A percentile compares a stretch with the other conserved stretches of the same genome.
Evolutionary conservation across 257 asterid genomes (phyloP).

Genomic region (Ehretia macrophylla): DNA sequence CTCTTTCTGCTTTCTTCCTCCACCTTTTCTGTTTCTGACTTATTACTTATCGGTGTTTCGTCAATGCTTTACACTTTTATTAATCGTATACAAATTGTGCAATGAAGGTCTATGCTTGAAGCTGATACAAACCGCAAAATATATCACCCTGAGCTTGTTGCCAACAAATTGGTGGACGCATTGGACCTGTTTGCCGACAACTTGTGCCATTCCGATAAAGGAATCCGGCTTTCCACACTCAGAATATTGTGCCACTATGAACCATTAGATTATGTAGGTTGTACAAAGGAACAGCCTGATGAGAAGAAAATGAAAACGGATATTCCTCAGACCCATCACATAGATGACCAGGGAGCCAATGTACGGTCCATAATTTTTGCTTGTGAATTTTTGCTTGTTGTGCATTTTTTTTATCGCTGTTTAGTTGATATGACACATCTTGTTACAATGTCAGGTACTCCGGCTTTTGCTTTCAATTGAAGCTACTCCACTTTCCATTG

Average conservation of each 20-base stretch:
- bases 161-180: constrained; percentile 42
- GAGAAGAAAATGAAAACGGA: constrained; percentile 34
- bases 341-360: constrained; percentile 30
- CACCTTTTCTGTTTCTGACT: constrained; percentile 1
- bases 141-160: constrained; percentile 44
- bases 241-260: constrained; percentile 81
- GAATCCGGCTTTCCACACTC: constrained; percentile 69
- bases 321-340: constrained; percentile 30
- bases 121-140: constrained; percentile 30
- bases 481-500: constrained; percentile 57
- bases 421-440: constrained; percentile 13
- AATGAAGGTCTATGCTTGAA: constrained; percentile 34
- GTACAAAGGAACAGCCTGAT: constrained; percentile 27
- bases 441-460: constrained; percentile 55
- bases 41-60: background rate
- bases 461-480: constrained; percentile 64
- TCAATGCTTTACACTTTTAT: constrained; percentile 5
- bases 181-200: constrained; percentile 56
- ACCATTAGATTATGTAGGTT: constrained; percentile 32
- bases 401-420: background rate
- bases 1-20: constrained; percentile 10
- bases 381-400: background rate
- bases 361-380: constrained; percentile 28
- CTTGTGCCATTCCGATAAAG: constrained; percentile 55
- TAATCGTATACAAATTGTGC: constrained; percentile 22